Evolutionary conservation across 371 early-diverging fungal genomes (phyloP).

Genomic region (Mucor lusitanicus): DNA sequence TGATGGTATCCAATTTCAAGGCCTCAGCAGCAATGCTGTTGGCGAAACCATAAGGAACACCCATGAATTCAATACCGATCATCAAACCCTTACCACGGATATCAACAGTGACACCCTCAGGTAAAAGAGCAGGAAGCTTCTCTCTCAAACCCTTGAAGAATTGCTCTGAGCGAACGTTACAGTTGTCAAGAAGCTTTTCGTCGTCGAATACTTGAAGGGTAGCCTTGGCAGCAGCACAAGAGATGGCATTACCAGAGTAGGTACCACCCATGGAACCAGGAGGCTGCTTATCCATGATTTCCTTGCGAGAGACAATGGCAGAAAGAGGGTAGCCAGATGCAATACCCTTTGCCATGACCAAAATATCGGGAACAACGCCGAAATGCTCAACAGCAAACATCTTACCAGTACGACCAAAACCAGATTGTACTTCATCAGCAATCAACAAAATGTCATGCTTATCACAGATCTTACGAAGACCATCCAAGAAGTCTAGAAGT

Average conservation of each 20-base stretch:
- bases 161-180: constrained; percentile 47
- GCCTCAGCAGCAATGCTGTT: constrained; percentile 38
- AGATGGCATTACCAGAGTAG: constrained; percentile 51
- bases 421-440: constrained; percentile 45
- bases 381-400: constrained; percentile 55
- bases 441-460: constrained; percentile 48
- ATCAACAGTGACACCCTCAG: constrained; percentile 45
- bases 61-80: constrained; percentile 61
- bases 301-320: constrained; percentile 44
- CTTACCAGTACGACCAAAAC: constrained; percentile 43
- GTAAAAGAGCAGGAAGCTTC: constrained; percentile 40
- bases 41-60: constrained; percentile 46
- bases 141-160: constrained; percentile 44
- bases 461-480: constrained; percentile 63
- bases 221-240: constrained; percentile 57
- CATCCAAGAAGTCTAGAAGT: constrained; percentile 56
- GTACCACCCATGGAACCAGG: constrained; percentile 59
- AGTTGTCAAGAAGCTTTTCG: constrained; percentile 48
- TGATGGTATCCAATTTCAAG: constrained; percentile 47
- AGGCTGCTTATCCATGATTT: constrained; percentile 49
- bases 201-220: constrained; percentile 47
- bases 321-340: constrained; percentile 57
- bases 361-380: constrained; percentile 49
- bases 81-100: constrained; percentile 64
- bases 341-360: constrained; percentile 62